Evolutionary conservation across 345 rosid species (phyloP).

Genomic region (Salix purpurea): DNA sequence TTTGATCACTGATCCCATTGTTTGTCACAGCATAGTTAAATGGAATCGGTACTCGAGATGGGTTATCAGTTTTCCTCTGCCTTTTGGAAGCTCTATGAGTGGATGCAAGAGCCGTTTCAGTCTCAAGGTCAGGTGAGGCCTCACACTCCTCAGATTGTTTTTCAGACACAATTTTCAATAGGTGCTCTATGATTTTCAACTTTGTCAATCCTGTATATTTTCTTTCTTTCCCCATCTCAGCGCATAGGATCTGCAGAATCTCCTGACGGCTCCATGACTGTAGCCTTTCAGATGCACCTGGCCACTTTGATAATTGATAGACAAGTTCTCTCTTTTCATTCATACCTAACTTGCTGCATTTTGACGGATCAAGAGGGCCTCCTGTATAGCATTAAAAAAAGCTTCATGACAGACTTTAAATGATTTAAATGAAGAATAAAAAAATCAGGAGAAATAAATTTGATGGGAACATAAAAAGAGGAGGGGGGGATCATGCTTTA

Average conservation of each 20-base stretch:
- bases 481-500: neutral
- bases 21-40: slow-evolving; percentile 20
- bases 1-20: slow-evolving; percentile 29
- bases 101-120: slow-evolving; percentile 28
- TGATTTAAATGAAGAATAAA: neutral
- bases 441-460: neutral
- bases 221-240: slow-evolving; percentile 97
- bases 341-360: slow-evolving; percentile 40
- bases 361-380: slow-evolving; percentile 23
- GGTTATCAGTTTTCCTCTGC: slow-evolving; percentile 64
- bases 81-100: slow-evolving; percentile 46
- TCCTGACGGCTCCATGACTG: slow-evolving; percentile 94
- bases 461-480: neutral
- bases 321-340: slow-evolving; percentile 85
- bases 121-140: slow-evolving; percentile 31
- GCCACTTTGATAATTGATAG: slow-evolving; percentile 62
- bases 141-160: slow-evolving; percentile 47
- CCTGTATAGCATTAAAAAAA: neutral
- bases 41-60: slow-evolving; percentile 47
- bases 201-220: slow-evolving; percentile 90
- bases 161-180: slow-evolving; percentile 67
- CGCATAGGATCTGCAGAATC: slow-evolving; percentile 83
- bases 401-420: neutral
- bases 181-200: slow-evolving; percentile 86
- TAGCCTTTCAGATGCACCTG: slow-evolving; percentile 66